These are phyloP conservation scores for Auxenochlorella pyrenoidosa DNA, from an alignment of 139 green algal species.

Conservation along the genomic window DNA sequence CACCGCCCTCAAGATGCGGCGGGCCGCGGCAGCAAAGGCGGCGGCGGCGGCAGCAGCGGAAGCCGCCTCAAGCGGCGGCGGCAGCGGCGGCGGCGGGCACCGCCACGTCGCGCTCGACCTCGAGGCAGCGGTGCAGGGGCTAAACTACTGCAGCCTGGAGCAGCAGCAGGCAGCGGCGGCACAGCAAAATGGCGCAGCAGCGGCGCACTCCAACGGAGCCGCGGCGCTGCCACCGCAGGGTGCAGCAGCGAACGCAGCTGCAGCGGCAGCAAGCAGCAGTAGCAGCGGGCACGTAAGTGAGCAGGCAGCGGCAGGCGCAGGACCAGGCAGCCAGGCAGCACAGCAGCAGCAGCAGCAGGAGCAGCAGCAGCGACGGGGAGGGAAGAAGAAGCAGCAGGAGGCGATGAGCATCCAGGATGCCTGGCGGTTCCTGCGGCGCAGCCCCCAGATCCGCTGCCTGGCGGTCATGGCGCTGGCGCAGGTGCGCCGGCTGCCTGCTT, in stretches of 20 bases:
- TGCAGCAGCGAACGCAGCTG: not conserved
- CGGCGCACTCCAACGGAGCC: not conserved
- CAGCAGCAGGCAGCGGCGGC: constrained; percentile 12
- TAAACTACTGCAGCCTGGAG: constrained; percentile 51
- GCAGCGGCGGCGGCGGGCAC: constrained; percentile 3
- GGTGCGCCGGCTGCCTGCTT: constrained; percentile 2
- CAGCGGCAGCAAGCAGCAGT: constrained; percentile 17
- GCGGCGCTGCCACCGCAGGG: constrained; percentile 20
- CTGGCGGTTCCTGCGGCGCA: constrained; percentile 65
- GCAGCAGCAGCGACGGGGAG: constrained; percentile 21
- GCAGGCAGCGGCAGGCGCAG: not conserved
- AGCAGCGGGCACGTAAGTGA: not conserved
- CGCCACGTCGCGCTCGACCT: constrained; percentile 27
- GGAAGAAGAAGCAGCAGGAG: constrained; percentile 30
- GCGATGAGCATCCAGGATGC: constrained; percentile 57
- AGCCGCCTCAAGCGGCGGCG: not conserved
- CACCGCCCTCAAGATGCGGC: constrained; percentile 19
- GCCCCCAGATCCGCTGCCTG: constrained; percentile 87
- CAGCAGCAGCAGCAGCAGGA: constrained; percentile 36
- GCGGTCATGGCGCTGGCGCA: constrained; percentile 91
- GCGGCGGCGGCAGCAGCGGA: not conserved
- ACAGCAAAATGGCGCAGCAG: not conserved
- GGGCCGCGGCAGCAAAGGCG: not conserved
- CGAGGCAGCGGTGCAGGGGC: constrained; percentile 30
- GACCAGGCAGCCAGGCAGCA: not conserved